Evolutionary conservation across 176 grass and related monocot species (phyloP).

Genomic region (Zoysia pacifica): DNA sequence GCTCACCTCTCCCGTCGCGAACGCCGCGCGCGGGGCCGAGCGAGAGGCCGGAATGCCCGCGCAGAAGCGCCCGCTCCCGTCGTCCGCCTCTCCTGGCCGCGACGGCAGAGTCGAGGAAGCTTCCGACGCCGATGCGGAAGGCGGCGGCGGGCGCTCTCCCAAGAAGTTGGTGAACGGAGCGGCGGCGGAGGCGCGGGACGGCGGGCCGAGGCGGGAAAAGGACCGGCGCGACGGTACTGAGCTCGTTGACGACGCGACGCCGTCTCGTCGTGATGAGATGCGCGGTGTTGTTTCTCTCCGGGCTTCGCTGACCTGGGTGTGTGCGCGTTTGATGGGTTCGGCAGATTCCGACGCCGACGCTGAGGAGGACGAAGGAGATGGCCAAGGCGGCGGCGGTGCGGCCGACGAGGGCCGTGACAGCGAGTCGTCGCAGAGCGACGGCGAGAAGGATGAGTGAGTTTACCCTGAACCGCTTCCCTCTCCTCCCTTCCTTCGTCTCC

Average conservation of each 20-base stretch:
- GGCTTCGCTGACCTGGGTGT: constrained; percentile 26
- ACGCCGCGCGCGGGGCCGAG: constrained; percentile 10
- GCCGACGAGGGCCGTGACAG: constrained; percentile 41
- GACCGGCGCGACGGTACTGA: constrained; percentile 36
- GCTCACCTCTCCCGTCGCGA: constrained; percentile 17
- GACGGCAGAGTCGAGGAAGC: constrained; percentile 35
- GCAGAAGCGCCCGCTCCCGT: constrained; percentile 59
- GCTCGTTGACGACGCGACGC: constrained; percentile 15
- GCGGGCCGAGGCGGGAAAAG: constrained; percentile 13
- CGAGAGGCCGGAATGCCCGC: constrained; percentile 52
- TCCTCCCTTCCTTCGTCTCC: neutral
- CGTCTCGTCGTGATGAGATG: neutral
- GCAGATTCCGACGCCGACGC: constrained; percentile 62
- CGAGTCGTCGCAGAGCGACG: constrained; percentile 47
- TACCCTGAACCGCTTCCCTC: neutral
- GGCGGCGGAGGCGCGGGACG: neutral
- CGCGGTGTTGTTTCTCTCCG: neutral
- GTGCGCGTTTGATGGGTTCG: constrained; percentile 10
- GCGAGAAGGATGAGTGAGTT: constrained; percentile 52
- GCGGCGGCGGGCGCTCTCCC: neutral
- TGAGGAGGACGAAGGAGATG: constrained; percentile 16
- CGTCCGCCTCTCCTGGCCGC: constrained; percentile 17
- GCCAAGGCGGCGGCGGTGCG: constrained; percentile 15
- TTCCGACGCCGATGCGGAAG: constrained; percentile 1
- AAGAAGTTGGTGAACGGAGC: constrained; percentile 37